Conservation (phyloP, 148 eudicot genomes). For the Drosera capensis region DNA sequence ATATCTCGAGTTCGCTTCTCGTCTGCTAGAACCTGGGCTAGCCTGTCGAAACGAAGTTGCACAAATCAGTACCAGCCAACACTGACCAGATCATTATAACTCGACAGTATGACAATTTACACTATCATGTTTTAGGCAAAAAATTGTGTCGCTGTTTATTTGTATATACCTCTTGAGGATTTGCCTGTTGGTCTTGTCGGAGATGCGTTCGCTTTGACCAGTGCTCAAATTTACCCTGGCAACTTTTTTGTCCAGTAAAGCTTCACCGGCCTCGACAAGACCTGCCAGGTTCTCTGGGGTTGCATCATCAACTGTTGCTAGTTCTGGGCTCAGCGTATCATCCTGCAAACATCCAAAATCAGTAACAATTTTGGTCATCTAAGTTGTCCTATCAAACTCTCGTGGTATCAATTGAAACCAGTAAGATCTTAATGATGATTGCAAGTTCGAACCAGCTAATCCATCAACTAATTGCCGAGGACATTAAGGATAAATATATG, state of each 20-base stretch:
- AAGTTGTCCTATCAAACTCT: neutral
- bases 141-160: neutral
- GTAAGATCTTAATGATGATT: neutral
- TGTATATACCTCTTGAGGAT: constrained; percentile 2
- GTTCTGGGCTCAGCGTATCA: constrained; percentile 30
- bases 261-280: constrained; percentile 37
- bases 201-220: constrained; percentile 15
- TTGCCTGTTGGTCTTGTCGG: constrained; percentile 3
- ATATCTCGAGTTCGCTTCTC: constrained; percentile 18
- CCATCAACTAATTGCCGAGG: neutral
- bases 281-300: constrained; percentile 37
- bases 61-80: too few relatives aligned
- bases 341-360: constrained; percentile 17
- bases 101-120: neutral
- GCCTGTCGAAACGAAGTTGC: constrained; percentile 6
- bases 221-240: constrained; percentile 42
- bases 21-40: constrained; percentile 17
- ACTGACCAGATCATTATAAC: neutral
- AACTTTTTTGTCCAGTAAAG: constrained; percentile 30
- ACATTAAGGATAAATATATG: neutral
- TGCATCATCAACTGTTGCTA: constrained; percentile 36
- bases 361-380: neutral
- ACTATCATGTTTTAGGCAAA: neutral
- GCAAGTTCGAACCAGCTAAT: neutral
- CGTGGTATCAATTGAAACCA: neutral